Conservation (phyloP, 179 eudicot species). For the Drosera spatulata region DNA sequence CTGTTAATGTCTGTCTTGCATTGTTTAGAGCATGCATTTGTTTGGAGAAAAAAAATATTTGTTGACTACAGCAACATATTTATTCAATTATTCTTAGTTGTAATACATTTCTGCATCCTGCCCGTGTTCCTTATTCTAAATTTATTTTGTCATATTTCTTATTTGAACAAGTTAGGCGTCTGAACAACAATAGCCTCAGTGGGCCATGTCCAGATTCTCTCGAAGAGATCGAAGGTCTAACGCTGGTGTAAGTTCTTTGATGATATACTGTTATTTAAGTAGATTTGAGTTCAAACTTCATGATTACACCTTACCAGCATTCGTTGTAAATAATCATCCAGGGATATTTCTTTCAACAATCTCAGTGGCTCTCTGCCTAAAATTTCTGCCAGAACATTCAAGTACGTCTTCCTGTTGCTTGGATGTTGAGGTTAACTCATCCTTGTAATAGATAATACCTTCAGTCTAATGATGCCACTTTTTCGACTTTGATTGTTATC, state of each 20-base stretch:
- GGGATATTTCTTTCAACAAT: slow-evolving; percentile 79
- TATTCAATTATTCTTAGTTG: too few species aligned
- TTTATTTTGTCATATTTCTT: background rate
- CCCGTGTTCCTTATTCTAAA: background rate
- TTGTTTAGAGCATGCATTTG: too few species aligned
- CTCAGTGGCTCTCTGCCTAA: slow-evolving; percentile 66
- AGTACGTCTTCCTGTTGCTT: slow-evolving; percentile 20
- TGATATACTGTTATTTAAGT: background rate
- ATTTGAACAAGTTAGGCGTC: slow-evolving; percentile 39
- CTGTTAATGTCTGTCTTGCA: too few species aligned
- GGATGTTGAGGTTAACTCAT: background rate
- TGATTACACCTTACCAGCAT: slow-evolving; percentile 3
- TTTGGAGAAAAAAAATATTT: too few species aligned
- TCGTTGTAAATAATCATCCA: slow-evolving; percentile 12
- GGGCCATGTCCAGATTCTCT: slow-evolving; percentile 46
- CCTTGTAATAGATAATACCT: background rate
- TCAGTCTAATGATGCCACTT: background rate
- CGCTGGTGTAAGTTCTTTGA: slow-evolving; percentile 31
- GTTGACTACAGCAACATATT: too few species aligned
- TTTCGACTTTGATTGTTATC: slow-evolving; percentile 13
- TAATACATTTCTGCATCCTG: background rate
- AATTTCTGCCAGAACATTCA: slow-evolving; percentile 61
- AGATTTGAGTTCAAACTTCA: too few species aligned
- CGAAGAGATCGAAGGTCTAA: slow-evolving; percentile 26
- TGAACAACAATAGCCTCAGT: slow-evolving; percentile 50